Conservation (phyloP, 345 rosid species). For the Excoecaria cochinchinensis region DNA sequence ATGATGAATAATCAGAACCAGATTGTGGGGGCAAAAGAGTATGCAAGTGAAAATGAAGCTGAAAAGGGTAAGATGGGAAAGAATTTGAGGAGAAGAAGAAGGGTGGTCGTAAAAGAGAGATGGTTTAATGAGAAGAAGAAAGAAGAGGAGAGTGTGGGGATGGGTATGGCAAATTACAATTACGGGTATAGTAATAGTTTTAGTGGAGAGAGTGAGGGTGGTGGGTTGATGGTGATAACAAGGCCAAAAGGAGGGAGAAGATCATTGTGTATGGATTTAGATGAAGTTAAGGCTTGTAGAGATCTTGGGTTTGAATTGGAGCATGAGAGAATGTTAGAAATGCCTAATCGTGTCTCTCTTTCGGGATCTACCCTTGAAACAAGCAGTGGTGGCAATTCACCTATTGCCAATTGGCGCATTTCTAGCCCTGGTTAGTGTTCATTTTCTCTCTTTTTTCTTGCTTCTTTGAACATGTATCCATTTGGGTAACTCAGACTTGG, state of each 20-base stretch:
- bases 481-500: neutral
- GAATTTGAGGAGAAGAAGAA: slow-evolving; percentile 34
- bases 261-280: slow-evolving; percentile 86
- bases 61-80: slow-evolving; percentile 30
- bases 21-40: slow-evolving; percentile 41
- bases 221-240: slow-evolving; percentile 71
- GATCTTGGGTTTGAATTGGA: slow-evolving; percentile 92
- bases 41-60: slow-evolving; percentile 79
- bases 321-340: slow-evolving; percentile 61
- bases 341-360: slow-evolving; percentile 52
- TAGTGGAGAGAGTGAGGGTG: slow-evolving; percentile 61
- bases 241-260: slow-evolving; percentile 78
- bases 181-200: slow-evolving; percentile 32
- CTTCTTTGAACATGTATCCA: neutral
- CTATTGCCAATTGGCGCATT: slow-evolving; percentile 80
- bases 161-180: neutral
- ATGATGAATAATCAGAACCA: neutral
- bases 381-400: slow-evolving; percentile 88
- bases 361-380: slow-evolving; percentile 60
- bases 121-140: slow-evolving; percentile 3
- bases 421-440: slow-evolving; percentile 73
- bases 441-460: neutral
- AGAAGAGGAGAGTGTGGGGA: slow-evolving; percentile 21
- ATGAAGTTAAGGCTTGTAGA: slow-evolving; percentile 61
- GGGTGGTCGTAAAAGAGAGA: slow-evolving; percentile 18